Conservation (phyloP, 2,329 filamentous ascomycete genomes). For the Cercospora citrullina region DNA sequence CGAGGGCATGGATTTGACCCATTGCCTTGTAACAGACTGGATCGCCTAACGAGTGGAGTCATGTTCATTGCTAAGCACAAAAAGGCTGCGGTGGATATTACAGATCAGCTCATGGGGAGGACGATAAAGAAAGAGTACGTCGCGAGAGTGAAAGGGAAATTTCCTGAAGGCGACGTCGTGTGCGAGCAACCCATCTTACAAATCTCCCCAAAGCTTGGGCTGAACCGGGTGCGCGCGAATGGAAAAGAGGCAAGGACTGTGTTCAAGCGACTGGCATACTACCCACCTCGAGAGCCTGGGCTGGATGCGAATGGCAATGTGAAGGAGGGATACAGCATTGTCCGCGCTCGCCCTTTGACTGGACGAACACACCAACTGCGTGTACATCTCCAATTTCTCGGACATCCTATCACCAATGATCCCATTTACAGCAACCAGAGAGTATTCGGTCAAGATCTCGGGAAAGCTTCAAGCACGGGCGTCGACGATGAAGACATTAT, state of each 20-base stretch:
- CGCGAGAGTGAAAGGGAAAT: conserved; percentile 84
- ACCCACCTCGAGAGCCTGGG: conserved; percentile 53
- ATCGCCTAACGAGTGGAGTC: conserved; percentile 89
- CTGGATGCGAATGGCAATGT: conserved; percentile 23
- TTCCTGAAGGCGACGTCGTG: conserved; percentile 85
- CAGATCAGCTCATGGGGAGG: conserved; percentile 71
- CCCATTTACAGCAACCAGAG: conserved; percentile 94
- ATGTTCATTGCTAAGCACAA: conserved; percentile 96
- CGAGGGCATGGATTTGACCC: conserved; percentile 60
- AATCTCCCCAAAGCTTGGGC: conserved; percentile 89
- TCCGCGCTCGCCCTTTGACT: conserved; percentile 89
- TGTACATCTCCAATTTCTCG: conserved; percentile 91
- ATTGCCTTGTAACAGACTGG: conserved; percentile 84
- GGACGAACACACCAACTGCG: conserved; percentile 93
- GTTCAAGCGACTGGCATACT: conserved; percentile 91
- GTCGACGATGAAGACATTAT: conserved; percentile 90
- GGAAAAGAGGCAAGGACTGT: conserved; percentile 88
- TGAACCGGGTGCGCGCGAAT: conserved; percentile 91
- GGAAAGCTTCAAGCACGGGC: conserved; percentile 63
- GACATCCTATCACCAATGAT: conserved; percentile 94
- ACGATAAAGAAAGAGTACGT: conserved; percentile 95
- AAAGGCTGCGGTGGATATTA: conserved; percentile 74
- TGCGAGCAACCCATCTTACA: conserved; percentile 92
- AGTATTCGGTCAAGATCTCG: conserved; percentile 83
- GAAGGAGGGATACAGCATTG: conserved; percentile 76